Evolutionary conservation across 805 yeast genomes (phyloP).

Genomic region (Wickerhamomyces subpelliculosus): DNA sequence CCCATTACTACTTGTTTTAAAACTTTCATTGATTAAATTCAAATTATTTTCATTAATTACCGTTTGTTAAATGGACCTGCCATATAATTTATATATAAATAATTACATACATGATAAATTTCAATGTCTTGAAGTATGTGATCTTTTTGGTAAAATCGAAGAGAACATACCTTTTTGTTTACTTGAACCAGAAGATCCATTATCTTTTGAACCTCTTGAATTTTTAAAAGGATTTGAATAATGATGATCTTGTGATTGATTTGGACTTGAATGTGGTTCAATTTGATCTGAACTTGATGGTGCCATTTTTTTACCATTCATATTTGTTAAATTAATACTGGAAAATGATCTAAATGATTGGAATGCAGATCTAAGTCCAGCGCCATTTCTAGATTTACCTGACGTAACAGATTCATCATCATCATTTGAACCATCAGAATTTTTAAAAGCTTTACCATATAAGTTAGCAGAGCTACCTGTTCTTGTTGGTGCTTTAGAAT

Average conservation of each 20-base stretch:
- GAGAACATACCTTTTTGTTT: not conserved
- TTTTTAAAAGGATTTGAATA: too few relatives aligned
- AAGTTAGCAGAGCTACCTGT: not conserved
- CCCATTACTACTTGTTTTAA: too few relatives aligned
- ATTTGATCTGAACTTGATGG: not conserved
- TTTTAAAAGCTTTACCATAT: not conserved
- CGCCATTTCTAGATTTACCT: constrained; percentile 1
- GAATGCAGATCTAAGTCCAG: constrained; percentile 6
- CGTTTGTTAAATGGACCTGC: too few relatives aligned
- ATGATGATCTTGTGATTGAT: not conserved
- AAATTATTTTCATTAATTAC: too few relatives aligned
- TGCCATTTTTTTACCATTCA: not conserved
- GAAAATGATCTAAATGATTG: constrained; percentile 6
- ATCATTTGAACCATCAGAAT: not conserved
- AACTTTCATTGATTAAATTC: too few relatives aligned
- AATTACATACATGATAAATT: too few relatives aligned
- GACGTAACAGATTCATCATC: not conserved
- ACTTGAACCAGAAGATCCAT: not conserved
- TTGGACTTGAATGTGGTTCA: not conserved
- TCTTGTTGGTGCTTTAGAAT: not conserved
- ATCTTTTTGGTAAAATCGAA: constrained; percentile 1
- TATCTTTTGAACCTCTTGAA: too few relatives aligned
- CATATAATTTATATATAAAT: not conserved
- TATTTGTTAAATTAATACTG: not conserved
- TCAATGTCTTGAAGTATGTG: not conserved